phyloP scores from a whole-genome alignment of 176 grass and related monocot genomes.

The Zea luxurians region DNA sequence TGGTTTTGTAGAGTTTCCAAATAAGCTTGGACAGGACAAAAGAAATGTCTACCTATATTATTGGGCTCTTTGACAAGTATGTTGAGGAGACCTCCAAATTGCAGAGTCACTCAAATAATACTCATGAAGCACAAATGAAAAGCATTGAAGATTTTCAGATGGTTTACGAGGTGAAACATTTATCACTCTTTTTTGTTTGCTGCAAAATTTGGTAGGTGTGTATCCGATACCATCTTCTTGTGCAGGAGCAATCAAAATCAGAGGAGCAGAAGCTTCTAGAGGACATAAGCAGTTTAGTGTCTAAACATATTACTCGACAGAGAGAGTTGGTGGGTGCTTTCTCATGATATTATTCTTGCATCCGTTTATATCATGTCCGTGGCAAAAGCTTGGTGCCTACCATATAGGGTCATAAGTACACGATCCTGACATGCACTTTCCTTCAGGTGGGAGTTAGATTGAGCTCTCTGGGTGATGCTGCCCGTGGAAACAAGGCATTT shows the following conservation, averaged over 20 bases:
- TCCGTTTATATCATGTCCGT: not conserved
- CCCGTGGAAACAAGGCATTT: slow-evolving; percentile 64
- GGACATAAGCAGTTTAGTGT: slow-evolving; percentile 79
- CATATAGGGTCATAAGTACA: not conserved
- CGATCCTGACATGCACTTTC: slow-evolving; percentile 26
- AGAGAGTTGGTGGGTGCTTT: slow-evolving; percentile 69
- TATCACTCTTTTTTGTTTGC: not conserved
- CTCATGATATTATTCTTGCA: not conserved
- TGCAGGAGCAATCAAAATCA: slow-evolving; percentile 82
- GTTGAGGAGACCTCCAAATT: slow-evolving; percentile 57
- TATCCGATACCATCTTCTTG: slow-evolving; percentile 21
- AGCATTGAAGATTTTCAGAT: slow-evolving; percentile 83
- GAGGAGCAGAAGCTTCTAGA: slow-evolving; percentile 83
- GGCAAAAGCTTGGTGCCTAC: slow-evolving; percentile 7
- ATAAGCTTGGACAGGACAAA: slow-evolving; percentile 65
- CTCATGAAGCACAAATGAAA: slow-evolving; percentile 72
- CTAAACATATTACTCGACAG: slow-evolving; percentile 72
- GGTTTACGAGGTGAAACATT: slow-evolving; percentile 69
- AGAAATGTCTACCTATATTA: slow-evolving; percentile 64
- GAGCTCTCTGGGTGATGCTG: slow-evolving; percentile 58
- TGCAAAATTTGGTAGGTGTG: not conserved
- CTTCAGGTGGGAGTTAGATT: slow-evolving; percentile 78
- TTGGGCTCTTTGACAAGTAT: slow-evolving; percentile 66
- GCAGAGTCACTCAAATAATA: slow-evolving; percentile 55
- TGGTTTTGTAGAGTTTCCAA: slow-evolving; percentile 63